These are phyloP conservation scores for Cudoniella acicularis DNA, from an alignment of 495 filamentous ascomycete species.

Conservation along the genomic window DNA sequence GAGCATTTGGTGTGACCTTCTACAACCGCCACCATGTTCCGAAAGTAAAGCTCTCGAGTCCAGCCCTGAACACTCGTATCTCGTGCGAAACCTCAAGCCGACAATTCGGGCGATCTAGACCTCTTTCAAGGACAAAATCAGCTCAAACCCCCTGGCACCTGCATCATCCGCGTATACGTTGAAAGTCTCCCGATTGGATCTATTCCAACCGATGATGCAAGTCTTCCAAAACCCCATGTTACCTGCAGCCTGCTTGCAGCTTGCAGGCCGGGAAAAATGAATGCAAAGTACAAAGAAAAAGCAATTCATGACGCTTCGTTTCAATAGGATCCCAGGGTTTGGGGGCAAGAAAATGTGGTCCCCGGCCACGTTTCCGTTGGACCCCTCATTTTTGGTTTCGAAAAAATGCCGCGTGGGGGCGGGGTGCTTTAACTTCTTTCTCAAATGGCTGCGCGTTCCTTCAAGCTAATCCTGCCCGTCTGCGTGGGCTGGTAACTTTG, in stretches of 20 bases:
- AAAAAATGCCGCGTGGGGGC: background rate
- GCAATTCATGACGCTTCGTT: background rate
- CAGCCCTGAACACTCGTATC: too few relatives aligned
- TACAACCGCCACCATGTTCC: too few relatives aligned
- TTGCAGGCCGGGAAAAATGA: background rate
- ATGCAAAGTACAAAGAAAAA: background rate
- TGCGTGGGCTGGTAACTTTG: too few relatives aligned
- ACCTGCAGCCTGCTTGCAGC: background rate
- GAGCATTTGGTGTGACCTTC: too few relatives aligned
- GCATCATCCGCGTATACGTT: background rate
- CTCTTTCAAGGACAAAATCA: too few relatives aligned
- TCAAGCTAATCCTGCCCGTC: too few relatives aligned
- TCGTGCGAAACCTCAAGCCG: too few relatives aligned
- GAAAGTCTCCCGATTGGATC: background rate
- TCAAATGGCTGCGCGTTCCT: background rate
- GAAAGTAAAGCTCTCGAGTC: too few relatives aligned
- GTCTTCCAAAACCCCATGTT: background rate
- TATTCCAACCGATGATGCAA: background rate
- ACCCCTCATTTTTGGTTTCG: background rate
- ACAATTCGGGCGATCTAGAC: too few relatives aligned
- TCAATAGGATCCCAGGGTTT: background rate
- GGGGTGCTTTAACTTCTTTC: background rate
- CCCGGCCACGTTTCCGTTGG: background rate
- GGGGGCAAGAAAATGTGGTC: background rate
- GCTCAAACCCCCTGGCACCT: too few relatives aligned